Percentiles rank a stretch among this genome's conserved stretches.
Evolutionary conservation across 345 rosid species (phyloP).

Genomic region (Arabis hirsuta): DNA sequence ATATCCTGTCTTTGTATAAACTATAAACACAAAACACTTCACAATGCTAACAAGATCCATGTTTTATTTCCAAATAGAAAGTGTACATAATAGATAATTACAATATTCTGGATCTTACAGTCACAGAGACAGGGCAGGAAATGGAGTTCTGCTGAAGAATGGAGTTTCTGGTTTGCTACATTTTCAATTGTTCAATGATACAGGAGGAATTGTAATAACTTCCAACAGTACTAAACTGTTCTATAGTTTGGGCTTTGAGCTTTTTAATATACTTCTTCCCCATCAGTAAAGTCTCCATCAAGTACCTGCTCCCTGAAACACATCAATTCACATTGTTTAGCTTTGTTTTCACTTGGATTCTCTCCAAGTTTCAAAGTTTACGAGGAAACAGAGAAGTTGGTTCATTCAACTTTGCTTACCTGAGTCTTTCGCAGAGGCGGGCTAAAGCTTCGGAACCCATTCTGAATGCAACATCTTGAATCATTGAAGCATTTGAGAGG

Average conservation of each 20-base stretch:
- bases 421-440: constrained; percentile 86
- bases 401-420: constrained; percentile 48
- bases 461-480: constrained; percentile 83
- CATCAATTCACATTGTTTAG: constrained; percentile 28
- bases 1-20: not conserved
- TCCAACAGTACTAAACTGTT: constrained; percentile 16
- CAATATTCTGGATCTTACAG: constrained; percentile 26
- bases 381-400: not conserved
- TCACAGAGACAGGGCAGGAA: constrained; percentile 11
- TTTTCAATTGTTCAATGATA: constrained; percentile 10
- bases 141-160: constrained; percentile 27
- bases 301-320: constrained; percentile 73
- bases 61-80: constrained; percentile 12
- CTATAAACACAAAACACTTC: not conserved
- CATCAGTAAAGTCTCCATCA: constrained; percentile 50
- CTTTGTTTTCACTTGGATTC: constrained; percentile 21
- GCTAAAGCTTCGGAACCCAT: constrained; percentile 91
- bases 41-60: constrained; percentile 13
- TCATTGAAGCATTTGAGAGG: constrained; percentile 67
- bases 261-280: constrained; percentile 45
- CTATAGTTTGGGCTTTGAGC: constrained; percentile 9
- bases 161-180: constrained; percentile 32
- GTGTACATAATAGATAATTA: constrained; percentile 23
- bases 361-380: not conserved
- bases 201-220: constrained; percentile 10